phyloP scores from a whole-genome alignment of 202 grass and related monocot species.

The Zizania palustris region DNA sequence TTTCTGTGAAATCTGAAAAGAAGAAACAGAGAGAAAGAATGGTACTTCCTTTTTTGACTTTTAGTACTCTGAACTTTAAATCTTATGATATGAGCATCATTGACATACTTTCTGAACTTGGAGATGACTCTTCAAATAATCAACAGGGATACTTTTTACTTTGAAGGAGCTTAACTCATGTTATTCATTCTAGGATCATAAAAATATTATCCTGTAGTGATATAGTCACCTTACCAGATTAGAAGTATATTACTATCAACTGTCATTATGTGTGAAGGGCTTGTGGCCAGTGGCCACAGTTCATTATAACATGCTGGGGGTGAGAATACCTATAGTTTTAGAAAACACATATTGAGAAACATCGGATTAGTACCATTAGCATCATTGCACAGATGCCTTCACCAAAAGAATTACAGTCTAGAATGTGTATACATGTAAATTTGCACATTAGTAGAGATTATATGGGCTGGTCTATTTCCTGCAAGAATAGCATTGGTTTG shows the following conservation, averaged over 20 bases:
- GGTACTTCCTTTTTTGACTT: conserved; percentile 52
- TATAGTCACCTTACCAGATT: background rate
- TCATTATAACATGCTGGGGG: conserved; percentile 6
- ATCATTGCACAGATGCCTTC: background rate
- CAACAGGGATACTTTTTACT: conserved; percentile 1
- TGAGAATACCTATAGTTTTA: background rate
- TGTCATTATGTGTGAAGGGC: background rate
- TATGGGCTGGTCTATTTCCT: conserved; percentile 25
- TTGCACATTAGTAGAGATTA: background rate
- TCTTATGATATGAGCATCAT: conserved; percentile 13
- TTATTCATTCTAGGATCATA: conserved; percentile 4
- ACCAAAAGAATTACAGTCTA: background rate
- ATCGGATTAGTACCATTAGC: background rate
- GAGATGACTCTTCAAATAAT: background rate
- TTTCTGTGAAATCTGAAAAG: conserved; percentile 92
- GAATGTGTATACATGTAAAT: background rate
- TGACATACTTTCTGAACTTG: background rate
- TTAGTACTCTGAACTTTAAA: conserved; percentile 17
- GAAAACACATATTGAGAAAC: background rate
- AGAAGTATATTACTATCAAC: conserved; percentile 1
- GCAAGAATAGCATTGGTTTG: background rate
- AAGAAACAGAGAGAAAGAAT: conserved; percentile 88
- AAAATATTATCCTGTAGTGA: background rate
- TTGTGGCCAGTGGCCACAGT: background rate
- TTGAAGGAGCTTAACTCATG: background rate